Percentiles rank a stretch among this genome's conserved stretches.
Conservation (phyloP, 345 rosid genomes). For the Rhodamnia argentea region DNA sequence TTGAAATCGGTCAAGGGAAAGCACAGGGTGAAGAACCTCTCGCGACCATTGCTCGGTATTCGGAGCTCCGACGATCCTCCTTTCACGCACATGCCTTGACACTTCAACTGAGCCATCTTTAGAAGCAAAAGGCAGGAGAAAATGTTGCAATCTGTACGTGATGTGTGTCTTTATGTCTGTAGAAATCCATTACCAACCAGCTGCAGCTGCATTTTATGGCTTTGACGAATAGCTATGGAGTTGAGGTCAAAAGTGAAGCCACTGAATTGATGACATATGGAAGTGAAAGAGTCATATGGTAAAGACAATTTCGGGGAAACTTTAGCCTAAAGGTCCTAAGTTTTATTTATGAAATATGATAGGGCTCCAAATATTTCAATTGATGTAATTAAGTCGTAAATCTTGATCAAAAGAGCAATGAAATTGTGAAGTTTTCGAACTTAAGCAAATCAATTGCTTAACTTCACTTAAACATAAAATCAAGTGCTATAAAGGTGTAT, state of each 20-base stretch:
- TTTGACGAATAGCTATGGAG: background rate
- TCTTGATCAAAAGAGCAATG: no score
- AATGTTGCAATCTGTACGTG: background rate
- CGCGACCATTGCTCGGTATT: constrained; percentile 14
- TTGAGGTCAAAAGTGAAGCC: background rate
- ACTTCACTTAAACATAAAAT: background rate
- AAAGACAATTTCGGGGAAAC: background rate
- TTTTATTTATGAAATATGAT: background rate
- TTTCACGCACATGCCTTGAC: constrained; percentile 23
- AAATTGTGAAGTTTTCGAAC: no score
- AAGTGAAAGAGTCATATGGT: background rate
- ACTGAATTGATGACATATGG: background rate
- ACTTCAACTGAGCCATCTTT: constrained; percentile 29
- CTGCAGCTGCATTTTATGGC: background rate
- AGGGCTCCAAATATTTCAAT: background rate
- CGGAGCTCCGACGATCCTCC: constrained; percentile 21
- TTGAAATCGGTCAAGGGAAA: background rate
- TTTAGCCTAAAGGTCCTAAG: background rate
- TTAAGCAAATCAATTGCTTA: background rate
- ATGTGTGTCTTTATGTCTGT: background rate
- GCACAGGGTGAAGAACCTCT: constrained; percentile 24
- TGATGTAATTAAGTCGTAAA: no score
- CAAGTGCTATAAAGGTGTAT: background rate
- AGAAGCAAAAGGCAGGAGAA: background rate
- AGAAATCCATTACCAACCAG: background rate